Percentiles rank a stretch among this genome's conserved stretches.
Conservation (phyloP, 192 early-diverging fungal species). For the Umbelopsis sp. region DNA sequence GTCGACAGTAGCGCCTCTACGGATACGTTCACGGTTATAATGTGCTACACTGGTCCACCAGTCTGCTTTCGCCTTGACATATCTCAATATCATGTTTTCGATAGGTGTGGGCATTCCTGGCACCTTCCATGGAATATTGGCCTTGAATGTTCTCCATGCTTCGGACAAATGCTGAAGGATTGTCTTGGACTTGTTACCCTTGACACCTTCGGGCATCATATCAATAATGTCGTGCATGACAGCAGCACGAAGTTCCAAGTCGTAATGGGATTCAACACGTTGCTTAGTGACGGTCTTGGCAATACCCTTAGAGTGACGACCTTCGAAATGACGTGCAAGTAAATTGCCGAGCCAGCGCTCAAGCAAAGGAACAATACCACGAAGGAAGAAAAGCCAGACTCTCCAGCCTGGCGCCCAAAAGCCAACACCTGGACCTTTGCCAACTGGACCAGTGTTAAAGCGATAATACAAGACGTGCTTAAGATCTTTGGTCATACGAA, state of each 20-base stretch:
- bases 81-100: conserved; percentile 98
- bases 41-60: conserved; percentile 99
- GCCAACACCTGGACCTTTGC: conserved; percentile 97
- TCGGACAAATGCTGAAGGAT: conserved; percentile 96
- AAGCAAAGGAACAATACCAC: conserved; percentile 94
- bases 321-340: conserved; percentile 98
- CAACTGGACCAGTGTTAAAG: conserved; percentile 95
- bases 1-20: conserved; percentile 97
- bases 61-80: conserved; percentile 99
- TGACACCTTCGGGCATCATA: conserved; percentile 99
- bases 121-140: conserved; percentile 99
- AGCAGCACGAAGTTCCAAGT: conserved; percentile 95
- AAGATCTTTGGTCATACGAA: conserved; percentile 75
- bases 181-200: conserved; percentile 93
- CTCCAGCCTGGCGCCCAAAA: conserved; percentile 99
- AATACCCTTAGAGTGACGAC: conserved; percentile 94
- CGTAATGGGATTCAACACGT: conserved; percentile 97
- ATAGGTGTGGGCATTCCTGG: conserved; percentile 96
- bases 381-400: conserved; percentile 99
- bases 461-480: conserved; percentile 52
- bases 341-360: conserved; percentile 99
- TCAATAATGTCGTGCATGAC: conserved; percentile 99
- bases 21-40: conserved; percentile 99
- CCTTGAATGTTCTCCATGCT: conserved; percentile 95
- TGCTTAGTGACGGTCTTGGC: conserved; percentile 99